Base-by-base conservation (phyloP, 495 filamentous ascomycete genomes). In the Entonaema liquescens region DNA sequence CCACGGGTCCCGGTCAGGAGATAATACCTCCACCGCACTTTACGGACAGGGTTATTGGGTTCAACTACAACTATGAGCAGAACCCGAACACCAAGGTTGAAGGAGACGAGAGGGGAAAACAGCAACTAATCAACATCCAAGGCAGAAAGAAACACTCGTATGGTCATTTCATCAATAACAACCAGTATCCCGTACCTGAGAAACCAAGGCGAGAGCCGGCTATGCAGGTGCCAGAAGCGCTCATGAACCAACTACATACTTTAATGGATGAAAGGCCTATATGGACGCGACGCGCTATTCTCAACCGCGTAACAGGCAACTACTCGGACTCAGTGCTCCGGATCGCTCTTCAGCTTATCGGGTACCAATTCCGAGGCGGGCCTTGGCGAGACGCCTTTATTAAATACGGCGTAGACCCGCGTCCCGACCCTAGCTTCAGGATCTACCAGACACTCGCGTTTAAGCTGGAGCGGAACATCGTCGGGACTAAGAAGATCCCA, bases 331-430 rank as follows among this genome's bases (percentile, higher is more conserved):
- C 75, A 5, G 74, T 86, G 11, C 82, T 93, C 25, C 88, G 89
- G 74, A 79, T 88, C 65, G 87, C 90, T 52, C 79, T 91, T 33
- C 89, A 90, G 64, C 93, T 96, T 70, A 88, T 92, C 1, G 94
- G 90, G 7, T 99, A 97, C 80, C 89, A 91, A 80, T 97, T 97
- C 84, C 88, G 88, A 53, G 90, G 89, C 5, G 95, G 95, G 0
- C 95, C 95, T 0, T 99, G 92, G 91, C 87, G 92, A 54, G 94
- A 98, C 76, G 89, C 92, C 13, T 86, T 97, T 62, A 85, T 98
- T 65, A 87, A 85, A 58, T 93, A 93, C 70, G 96, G 95, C 11
- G 74, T 97, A 26, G 96, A 99, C 74, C 95, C 95, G 0, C 87
- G 96, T 54, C 81, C 78, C 6, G 90, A 92, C 58, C 88, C 90